Base-by-base conservation (phyloP, 2,329 filamentous ascomycete genomes). In the Alternaria viburni region DNA sequence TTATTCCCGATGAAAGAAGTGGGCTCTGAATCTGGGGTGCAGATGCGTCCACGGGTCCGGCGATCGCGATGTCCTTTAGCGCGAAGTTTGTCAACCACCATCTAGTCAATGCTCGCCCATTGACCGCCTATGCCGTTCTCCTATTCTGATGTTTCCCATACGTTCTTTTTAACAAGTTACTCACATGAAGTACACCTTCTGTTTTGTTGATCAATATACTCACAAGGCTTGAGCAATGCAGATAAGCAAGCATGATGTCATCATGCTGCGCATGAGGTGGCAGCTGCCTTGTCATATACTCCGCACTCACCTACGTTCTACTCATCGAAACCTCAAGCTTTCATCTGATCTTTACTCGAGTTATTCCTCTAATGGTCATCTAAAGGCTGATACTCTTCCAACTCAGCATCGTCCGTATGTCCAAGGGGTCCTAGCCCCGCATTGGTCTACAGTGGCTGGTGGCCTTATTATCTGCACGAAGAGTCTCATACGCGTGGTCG, bases 21-120 rank as follows among this genome's bases (percentile, higher is more conserved):
- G 62, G 64, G 62, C 61, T 63, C 61, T 65, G 61, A 62, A 59
- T 63, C 61, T 65, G 61, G 67, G 65, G 67, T 66, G 55, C 67
- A 56, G 32, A n/a, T 62, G 36, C 36, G 15, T 10, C 21, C 21
- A 23, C 21, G 21, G 21, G 21, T 23, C 36, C 12, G 54, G 15
- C 21, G 47, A 63, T 60, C 54, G 32, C 45, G 52, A 45, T 61
- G 32, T 8, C 19, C 25, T 12, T n/a, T 56, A 57, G 58, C 32
- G 51, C 52, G 7, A 28, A 44, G 32, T 52, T n/a, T 36, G 17
- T 26, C n/a, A 13, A 30, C 46, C 46, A 28, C 46, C 45, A 49
- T 4, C 15, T 41, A 41, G 32, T n/a, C 32, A 10, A 9, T 8
- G 5, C 11, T 47, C 23, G 45, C 15, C 23, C 10, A 26, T 3